Conservation (phyloP, 805 yeast genomes). For the Cyberlindnera galapagoensis region DNA sequence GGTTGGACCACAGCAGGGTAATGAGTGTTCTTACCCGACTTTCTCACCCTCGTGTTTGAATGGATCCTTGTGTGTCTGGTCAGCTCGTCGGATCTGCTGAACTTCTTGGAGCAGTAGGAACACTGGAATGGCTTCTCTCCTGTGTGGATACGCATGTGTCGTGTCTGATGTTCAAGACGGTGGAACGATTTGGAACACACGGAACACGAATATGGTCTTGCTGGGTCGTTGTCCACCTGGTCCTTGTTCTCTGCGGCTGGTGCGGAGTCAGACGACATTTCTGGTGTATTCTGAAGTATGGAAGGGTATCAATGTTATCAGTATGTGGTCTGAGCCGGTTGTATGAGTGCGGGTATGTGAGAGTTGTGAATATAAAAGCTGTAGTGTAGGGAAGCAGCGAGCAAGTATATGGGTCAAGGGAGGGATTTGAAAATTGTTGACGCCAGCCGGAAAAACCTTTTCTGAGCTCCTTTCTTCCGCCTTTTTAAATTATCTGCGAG, state of each 20-base stretch:
- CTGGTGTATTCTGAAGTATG: too few relatives aligned
- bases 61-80: slow-evolving; percentile 84
- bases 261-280: too few relatives aligned
- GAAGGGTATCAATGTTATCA: too few relatives aligned
- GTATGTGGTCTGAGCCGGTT: too few relatives aligned
- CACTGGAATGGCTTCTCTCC: slow-evolving; percentile 91
- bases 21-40: slow-evolving; percentile 27
- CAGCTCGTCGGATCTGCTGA: slow-evolving; percentile 76
- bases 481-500: background rate
- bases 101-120: slow-evolving; percentile 70
- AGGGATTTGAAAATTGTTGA: background rate
- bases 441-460: slow-evolving; percentile 1
- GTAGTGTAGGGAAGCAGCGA: background rate
- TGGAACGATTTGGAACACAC: slow-evolving; percentile 83
- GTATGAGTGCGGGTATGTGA: too few relatives aligned
- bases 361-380: slow-evolving; percentile 1
- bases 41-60: slow-evolving; percentile 46
- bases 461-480: background rate
- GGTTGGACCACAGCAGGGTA: slow-evolving; percentile 19
- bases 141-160: slow-evolving; percentile 89
- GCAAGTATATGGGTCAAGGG: background rate
- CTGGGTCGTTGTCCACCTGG: too few relatives aligned
- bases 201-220: slow-evolving; percentile 78
- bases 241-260: too few relatives aligned
- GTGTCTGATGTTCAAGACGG: slow-evolving; percentile 82